These are phyloP conservation scores for Aristolochia contorta DNA, from an alignment of 164 flowering plant genomes.

Conservation along the genomic window DNA sequence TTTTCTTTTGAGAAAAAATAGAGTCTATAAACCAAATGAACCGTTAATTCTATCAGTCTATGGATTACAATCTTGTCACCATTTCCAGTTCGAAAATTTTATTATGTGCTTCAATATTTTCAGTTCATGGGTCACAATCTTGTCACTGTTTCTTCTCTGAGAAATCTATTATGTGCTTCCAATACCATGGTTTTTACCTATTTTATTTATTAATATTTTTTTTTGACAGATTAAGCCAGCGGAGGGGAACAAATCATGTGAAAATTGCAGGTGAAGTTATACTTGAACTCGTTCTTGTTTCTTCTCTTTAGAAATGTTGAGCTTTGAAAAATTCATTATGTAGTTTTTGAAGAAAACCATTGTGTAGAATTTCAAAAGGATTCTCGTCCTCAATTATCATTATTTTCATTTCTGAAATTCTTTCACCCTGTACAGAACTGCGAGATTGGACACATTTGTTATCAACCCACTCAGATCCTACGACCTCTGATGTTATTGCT, in stretches of 20 bases:
- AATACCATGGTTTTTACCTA: not conserved
- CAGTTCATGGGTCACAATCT: too few species aligned
- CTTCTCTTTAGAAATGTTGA: too few species aligned
- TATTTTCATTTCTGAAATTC: not conserved
- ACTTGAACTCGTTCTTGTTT: not conserved
- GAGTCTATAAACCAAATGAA: too few species aligned
- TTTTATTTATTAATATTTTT: not conserved
- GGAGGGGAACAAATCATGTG: slow-evolving; percentile 19
- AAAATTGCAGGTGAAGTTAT: slow-evolving; percentile 19
- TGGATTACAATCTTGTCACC: too few species aligned
- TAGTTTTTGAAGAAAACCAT: too few species aligned
- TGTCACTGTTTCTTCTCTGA: too few species aligned
- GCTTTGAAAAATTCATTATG: too few species aligned
- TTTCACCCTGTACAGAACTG: not conserved
- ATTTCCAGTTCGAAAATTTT: too few species aligned
- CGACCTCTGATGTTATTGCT: slow-evolving; percentile 71
- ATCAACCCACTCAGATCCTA: slow-evolving; percentile 35
- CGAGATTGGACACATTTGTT: slow-evolving; percentile 58
- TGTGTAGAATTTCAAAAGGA: not conserved
- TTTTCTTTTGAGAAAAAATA: too few species aligned
- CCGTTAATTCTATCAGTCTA: too few species aligned
- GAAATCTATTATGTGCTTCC: not conserved
- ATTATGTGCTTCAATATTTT: not conserved
- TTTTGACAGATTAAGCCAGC: slow-evolving; percentile 36
- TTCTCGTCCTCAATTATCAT: not conserved